These are phyloP conservation scores for Circinella umbellata DNA, from an alignment of 371 early-diverging fungal genomes.

Conservation along the genomic window DNA sequence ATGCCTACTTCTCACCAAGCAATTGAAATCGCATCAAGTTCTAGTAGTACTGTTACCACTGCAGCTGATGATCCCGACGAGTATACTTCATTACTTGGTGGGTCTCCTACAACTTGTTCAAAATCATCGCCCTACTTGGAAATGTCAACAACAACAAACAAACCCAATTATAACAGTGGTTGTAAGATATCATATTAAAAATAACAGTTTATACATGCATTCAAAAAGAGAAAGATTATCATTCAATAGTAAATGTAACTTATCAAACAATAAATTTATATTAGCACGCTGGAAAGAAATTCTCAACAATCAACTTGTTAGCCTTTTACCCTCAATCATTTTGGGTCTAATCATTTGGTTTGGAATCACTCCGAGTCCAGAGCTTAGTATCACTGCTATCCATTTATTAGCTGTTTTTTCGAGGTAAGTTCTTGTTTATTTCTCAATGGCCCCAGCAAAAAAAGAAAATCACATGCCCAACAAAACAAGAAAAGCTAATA, in stretches of 20 bases:
- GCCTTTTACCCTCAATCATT: slow-evolving; percentile 35
- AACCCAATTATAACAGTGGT: no score
- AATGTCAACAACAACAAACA: no score
- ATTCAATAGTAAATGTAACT: no score
- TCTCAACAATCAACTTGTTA: slow-evolving; percentile 9
- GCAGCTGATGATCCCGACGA: slow-evolving; percentile 7
- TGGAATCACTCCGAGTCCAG: slow-evolving; percentile 36
- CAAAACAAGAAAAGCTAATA: background rate
- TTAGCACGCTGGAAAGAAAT: background rate
- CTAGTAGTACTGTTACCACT: background rate
- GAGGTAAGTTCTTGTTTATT: slow-evolving; percentile 32
- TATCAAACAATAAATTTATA: no score
- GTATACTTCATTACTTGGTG: slow-evolving; percentile 4
- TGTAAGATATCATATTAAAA: no score
- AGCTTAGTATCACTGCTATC: slow-evolving; percentile 48
- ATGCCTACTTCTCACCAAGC: slow-evolving; percentile 7
- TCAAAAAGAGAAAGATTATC: no score
- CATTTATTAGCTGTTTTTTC: slow-evolving; percentile 48
- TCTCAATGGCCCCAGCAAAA: background rate
- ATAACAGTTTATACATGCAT: no score
- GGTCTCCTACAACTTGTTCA: background rate
- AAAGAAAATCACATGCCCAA: background rate
- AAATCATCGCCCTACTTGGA: no score
- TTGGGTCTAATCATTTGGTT: slow-evolving; percentile 48
- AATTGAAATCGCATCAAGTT: slow-evolving; percentile 2